Base-by-base conservation (phyloP, 2,329 filamentous ascomycete genomes). In the Exophiala phaeomuriformis region DNA sequence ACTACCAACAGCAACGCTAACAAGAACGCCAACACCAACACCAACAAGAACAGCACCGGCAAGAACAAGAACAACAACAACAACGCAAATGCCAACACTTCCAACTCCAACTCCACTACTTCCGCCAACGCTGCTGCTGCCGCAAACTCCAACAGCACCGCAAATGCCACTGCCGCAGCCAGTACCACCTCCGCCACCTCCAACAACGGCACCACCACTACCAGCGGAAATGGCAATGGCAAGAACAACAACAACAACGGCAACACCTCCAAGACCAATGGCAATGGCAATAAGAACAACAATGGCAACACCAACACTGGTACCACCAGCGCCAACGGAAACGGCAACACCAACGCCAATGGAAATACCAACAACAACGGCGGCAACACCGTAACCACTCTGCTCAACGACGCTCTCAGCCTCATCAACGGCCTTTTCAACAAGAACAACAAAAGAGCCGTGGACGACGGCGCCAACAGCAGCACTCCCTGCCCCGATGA, bases 401-500 rank as follows among this genome's bases (percentile, higher is more conserved):
- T 55, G 10, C 30, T 57, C 40, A 42, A 31, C 39, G 49, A 52
- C 31, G 51, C 42, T 3, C 30, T 49, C 7, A 33, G 33, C n/a
- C 12, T 52, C 27, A 29, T 52, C 35, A 43, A 42, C 10, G 43
- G 49, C 40, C 29, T 54, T 10, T 9, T 55, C 5, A 37, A 32
- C 29, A 54, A 28, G 19, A 12, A 46, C 36, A 43, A 53, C 10
- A n/a, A 47, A n/a, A 12, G 28, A n/a, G 31, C 44, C 43, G 32
- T 19, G 19, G 19, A 42, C 29, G 6, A 9, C n/a, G 19, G 7
- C 27, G 36, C 36, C 36, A 39, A 39, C 36, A 5, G 5, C 19
- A 19, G 19, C 19, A 19, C 19, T 19, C 19, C 44, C 44, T 47
- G 44, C 19, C 12, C 9, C 45, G 19, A 19, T 2, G 19, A 19